Evolutionary conservation across 2,329 filamentous ascomycete species (phyloP).

Genomic region (Claviceps sp.): DNA sequence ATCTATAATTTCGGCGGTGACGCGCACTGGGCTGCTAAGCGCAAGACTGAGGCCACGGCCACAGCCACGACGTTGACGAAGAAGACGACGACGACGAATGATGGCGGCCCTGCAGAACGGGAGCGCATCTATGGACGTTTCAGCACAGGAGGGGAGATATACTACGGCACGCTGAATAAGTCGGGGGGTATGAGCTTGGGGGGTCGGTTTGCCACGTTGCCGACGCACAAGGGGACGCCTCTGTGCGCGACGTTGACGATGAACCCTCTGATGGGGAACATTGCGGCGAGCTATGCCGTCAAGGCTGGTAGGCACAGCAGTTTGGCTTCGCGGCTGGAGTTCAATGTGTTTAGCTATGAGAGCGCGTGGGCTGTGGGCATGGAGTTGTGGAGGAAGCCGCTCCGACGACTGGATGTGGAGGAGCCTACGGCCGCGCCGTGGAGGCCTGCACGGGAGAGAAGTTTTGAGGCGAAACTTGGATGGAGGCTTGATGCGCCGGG

Average conservation of each 20-base stretch:
- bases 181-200: constrained; percentile 84
- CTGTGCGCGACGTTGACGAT: constrained; percentile 87
- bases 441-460: constrained; percentile 17
- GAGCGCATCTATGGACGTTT: constrained; percentile 68
- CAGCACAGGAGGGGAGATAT: constrained; percentile 82
- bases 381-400: constrained; percentile 72
- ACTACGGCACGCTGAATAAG: constrained; percentile 92
- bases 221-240: constrained; percentile 68
- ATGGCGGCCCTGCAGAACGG: constrained; percentile 22
- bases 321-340: constrained; percentile 83
- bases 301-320: constrained; percentile 72
- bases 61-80: constrained; percentile 3
- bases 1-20: constrained; percentile 90
- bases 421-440: constrained; percentile 5
- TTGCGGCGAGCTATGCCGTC: constrained; percentile 85
- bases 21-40: constrained; percentile 21
- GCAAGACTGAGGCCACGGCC: constrained; percentile 12
- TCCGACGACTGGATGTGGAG: constrained; percentile 24
- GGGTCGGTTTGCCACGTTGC: constrained; percentile 77
- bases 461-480: constrained; percentile 40
- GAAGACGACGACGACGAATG: constrained; percentile 6
- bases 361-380: constrained; percentile 84
- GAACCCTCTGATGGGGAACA: constrained; percentile 87
- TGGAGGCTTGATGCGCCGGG: constrained; percentile 31
- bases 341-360: constrained; percentile 98